phyloP scores from a whole-genome alignment of 108 stramenopile species.

The Nitzschia sp. region DNA sequence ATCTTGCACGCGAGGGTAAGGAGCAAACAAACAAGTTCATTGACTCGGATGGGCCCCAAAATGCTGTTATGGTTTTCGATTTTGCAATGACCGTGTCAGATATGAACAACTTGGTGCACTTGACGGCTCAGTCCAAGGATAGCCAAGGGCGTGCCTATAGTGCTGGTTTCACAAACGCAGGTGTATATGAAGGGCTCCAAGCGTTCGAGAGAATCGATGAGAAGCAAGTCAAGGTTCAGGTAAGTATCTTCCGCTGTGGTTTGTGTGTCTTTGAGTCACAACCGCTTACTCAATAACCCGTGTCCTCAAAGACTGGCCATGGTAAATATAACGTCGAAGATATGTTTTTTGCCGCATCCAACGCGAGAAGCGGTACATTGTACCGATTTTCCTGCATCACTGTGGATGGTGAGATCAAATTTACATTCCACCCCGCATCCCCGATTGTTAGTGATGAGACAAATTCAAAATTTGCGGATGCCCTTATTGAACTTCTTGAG shows the following conservation, averaged over 20 bases:
- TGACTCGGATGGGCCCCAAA: constrained; percentile 64
- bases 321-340: constrained; percentile 76
- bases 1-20: constrained; percentile 64
- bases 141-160: constrained; percentile 86
- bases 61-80: constrained; percentile 85
- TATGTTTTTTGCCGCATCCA: constrained; percentile 79
- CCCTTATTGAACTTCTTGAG: constrained; percentile 66
- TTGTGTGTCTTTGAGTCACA: background rate
- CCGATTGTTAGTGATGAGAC: constrained; percentile 71
- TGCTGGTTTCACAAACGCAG: constrained; percentile 83
- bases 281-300: background rate
- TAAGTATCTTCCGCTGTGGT: constrained; percentile 15
- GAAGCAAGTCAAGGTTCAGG: constrained; percentile 45
- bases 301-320: constrained; percentile 43
- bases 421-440: constrained; percentile 79
- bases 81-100: constrained; percentile 83
- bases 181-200: constrained; percentile 75
- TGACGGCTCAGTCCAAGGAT: constrained; percentile 76
- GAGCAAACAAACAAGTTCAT: constrained; percentile 72
- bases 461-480: constrained; percentile 72
- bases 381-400: constrained; percentile 76
- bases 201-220: constrained; percentile 59
- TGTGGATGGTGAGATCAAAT: constrained; percentile 71
- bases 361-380: constrained; percentile 74
- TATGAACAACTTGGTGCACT: constrained; percentile 83